Conservation (phyloP, 176 grass and related monocot genomes). For the Raddia guianensis region DNA sequence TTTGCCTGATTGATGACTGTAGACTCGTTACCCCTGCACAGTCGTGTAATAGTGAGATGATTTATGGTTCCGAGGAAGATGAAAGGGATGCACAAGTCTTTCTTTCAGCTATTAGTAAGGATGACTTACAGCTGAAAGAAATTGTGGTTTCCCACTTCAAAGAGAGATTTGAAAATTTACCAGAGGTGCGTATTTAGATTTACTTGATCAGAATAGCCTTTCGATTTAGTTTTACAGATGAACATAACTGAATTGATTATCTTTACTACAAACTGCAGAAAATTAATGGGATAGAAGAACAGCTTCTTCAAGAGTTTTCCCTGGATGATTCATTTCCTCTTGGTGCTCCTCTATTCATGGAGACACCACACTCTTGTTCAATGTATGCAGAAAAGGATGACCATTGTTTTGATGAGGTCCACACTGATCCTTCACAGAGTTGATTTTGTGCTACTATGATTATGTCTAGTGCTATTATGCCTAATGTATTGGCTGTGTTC, state of each 20-base stretch:
- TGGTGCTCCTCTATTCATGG: slow-evolving; percentile 79
- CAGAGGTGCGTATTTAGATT: slow-evolving; percentile 65
- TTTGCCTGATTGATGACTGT: slow-evolving; percentile 67
- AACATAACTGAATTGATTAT: slow-evolving; percentile 21
- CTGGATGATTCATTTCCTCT: slow-evolving; percentile 87
- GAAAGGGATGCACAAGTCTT: slow-evolving; percentile 69
- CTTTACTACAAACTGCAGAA: slow-evolving; percentile 53
- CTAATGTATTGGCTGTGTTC: slow-evolving; percentile 37
- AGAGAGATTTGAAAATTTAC: slow-evolving; percentile 65
- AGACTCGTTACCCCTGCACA: slow-evolving; percentile 48
- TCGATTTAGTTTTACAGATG: slow-evolving; percentile 30
- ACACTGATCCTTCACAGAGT: slow-evolving; percentile 36
- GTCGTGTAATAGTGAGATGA: slow-evolving; percentile 43
- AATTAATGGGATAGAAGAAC: slow-evolving; percentile 63
- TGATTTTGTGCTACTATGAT: slow-evolving; percentile 13
- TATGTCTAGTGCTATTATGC: not conserved
- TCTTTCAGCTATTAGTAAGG: slow-evolving; percentile 64
- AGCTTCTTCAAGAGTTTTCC: slow-evolving; percentile 82
- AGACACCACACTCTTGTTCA: slow-evolving; percentile 64
- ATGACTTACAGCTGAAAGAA: slow-evolving; percentile 77
- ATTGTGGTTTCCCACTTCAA: slow-evolving; percentile 57
- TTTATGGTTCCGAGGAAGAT: slow-evolving; percentile 89
- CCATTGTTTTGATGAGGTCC: slow-evolving; percentile 74
- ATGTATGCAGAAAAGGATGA: slow-evolving; percentile 60
- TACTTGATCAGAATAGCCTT: not conserved